These are phyloP conservation scores for Leccinum subrobustum DNA, from an alignment of 1,284 basidiomycete genomes.

Conservation along the genomic window DNA sequence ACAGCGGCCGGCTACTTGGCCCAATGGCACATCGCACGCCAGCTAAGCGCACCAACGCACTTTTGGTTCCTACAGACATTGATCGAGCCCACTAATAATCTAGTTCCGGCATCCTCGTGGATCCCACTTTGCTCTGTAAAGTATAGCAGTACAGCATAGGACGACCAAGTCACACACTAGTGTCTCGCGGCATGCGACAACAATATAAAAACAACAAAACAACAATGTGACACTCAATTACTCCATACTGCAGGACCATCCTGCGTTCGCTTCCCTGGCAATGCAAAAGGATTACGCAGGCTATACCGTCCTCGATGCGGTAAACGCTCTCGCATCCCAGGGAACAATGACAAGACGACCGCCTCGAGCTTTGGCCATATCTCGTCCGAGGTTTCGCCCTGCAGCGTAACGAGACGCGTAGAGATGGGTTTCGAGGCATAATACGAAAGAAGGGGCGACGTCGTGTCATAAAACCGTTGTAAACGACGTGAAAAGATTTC, in stretches of 20 bases:
- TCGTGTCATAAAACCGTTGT: constrained; percentile 81
- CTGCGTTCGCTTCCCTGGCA: constrained; percentile 15
- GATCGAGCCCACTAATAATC: neutral
- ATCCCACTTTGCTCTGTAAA: neutral
- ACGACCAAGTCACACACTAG: constrained; percentile 1
- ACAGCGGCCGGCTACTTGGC: neutral
- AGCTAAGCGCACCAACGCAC: neutral
- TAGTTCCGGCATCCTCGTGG: neutral
- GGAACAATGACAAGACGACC: constrained; percentile 57
- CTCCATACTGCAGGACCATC: constrained; percentile 16
- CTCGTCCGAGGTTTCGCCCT: constrained; percentile 86
- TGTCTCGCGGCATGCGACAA: constrained; percentile 8
- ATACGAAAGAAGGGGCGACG: constrained; percentile 83
- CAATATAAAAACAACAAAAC: constrained; percentile 35
- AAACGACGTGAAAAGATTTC: constrained; percentile 84
- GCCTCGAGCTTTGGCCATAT: constrained; percentile 85
- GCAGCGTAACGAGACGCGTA: constrained; percentile 64
- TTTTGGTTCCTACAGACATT: neutral
- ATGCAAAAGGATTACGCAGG: constrained; percentile 43
- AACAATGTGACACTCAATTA: constrained; percentile 39
- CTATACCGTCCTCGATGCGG: constrained; percentile 45
- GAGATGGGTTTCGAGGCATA: constrained; percentile 50
- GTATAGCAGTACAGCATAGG: constrained; percentile 19
- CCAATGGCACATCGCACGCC: neutral
- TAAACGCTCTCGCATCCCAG: constrained; percentile 53